Evolutionary conservation across 805 yeast species (phyloP).

Genomic region (Cyberlindnera sargentensis): DNA sequence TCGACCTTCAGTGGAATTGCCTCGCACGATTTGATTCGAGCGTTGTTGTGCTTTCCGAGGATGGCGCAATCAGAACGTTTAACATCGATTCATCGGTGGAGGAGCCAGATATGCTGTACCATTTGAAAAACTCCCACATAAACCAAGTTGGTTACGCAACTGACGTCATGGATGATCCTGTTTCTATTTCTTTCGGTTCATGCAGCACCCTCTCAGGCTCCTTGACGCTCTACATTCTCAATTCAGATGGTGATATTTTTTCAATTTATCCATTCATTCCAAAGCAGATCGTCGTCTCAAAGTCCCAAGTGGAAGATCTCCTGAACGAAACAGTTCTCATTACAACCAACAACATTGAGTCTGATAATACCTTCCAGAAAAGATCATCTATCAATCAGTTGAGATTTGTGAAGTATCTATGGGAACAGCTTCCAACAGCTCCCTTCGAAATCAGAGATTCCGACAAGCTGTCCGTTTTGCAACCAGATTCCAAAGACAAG

Average conservation of each 20-base stretch:
- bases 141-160: constrained; percentile 15
- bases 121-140: constrained; percentile 15
- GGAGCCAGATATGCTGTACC: constrained; percentile 17
- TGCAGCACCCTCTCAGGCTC: constrained; percentile 28
- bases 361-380: constrained; percentile 1
- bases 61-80: constrained; percentile 27
- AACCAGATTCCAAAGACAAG: constrained; percentile 11
- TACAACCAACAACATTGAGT: constrained; percentile 22
- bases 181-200: constrained; percentile 22
- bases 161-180: constrained; percentile 16
- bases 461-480: constrained; percentile 16
- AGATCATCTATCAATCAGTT: constrained; percentile 27
- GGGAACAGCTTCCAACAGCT: constrained; percentile 21
- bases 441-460: constrained; percentile 18
- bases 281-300: constrained; percentile 30
- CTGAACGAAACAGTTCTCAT: constrained; percentile 28
- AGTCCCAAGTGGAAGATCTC: constrained; percentile 24
- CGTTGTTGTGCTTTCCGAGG: constrained; percentile 34
- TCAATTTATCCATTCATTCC: constrained; percentile 63
- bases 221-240: constrained; percentile 45
- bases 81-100: constrained; percentile 27
- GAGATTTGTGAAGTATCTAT: constrained; percentile 29
- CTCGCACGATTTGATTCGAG: constrained; percentile 36
- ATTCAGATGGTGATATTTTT: constrained; percentile 52
- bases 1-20: constrained; percentile 39